Percentiles rank a stretch among this genome's conserved stretches.
Conservation (phyloP, 768 basidiomycete species). For the Russula lepida region DNA sequence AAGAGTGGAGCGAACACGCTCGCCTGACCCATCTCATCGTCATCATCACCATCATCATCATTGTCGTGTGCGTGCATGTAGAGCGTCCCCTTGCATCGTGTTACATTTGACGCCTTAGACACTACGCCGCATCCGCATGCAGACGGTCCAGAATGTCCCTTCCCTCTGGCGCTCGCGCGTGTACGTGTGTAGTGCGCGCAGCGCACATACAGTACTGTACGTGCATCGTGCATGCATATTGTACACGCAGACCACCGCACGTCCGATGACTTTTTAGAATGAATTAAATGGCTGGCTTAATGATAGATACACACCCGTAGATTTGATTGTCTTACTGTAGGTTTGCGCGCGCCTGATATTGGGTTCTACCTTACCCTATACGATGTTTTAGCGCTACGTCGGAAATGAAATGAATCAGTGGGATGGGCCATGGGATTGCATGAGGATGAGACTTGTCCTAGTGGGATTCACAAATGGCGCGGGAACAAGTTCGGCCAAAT, state of each 20-base stretch:
- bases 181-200: background rate
- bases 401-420: background rate
- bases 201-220: background rate
- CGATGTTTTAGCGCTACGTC: background rate
- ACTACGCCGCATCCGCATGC: conserved; percentile 11
- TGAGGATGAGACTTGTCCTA: background rate
- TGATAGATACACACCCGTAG: no score
- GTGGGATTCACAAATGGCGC: no score
- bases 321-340: background rate
- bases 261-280: no score
- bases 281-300: no score
- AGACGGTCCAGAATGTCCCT: background rate
- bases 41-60: no score
- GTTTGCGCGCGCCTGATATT: background rate
- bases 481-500: background rate
- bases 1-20: background rate
- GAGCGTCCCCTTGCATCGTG: background rate
- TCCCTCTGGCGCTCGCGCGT: background rate
- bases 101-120: background rate
- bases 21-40: no score
- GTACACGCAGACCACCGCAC: no score
- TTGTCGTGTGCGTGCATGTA: background rate
- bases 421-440: background rate
- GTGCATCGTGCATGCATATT: no score
- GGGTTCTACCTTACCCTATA: background rate